These are phyloP conservation scores for Cytauxzoon felis DNA, from an alignment of 169 alveolate species.

Conservation along the genomic window DNA sequence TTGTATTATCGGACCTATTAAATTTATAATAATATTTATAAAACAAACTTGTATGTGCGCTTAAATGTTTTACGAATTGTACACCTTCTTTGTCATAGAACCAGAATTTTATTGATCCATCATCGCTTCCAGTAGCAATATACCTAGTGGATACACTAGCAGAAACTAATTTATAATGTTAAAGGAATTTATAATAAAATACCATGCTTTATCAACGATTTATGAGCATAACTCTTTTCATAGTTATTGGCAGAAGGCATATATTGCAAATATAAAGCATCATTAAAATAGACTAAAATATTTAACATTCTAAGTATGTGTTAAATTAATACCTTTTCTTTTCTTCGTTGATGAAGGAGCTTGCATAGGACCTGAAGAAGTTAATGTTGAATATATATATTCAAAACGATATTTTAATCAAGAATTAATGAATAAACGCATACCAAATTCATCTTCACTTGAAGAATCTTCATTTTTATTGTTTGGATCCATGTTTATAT, in stretches of 20 bases:
- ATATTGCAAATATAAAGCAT: conserved; percentile 71
- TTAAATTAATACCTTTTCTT: conserved; percentile 8
- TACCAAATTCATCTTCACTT: conserved; percentile 63
- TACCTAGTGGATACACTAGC: conserved; percentile 83
- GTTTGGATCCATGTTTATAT: too few species aligned
- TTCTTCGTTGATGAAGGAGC: conserved; percentile 13
- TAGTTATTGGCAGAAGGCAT: conserved; percentile 81
- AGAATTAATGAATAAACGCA: not conserved
- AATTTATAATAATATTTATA: not conserved
- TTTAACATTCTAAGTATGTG: not conserved
- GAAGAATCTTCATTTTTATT: conserved; percentile 9
- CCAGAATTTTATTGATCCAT: conserved; percentile 97
- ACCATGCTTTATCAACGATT: conserved; percentile 81
- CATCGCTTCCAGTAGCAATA: conserved; percentile 90
- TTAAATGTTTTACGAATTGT: conserved; percentile 93
- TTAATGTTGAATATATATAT: too few species aligned
- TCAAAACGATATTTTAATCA: too few species aligned
- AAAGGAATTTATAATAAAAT: not conserved
- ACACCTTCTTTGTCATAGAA: conserved; percentile 88
- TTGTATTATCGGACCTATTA: conserved; percentile 51
- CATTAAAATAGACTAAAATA: conserved; percentile 47
- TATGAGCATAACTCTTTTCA: conserved; percentile 87
- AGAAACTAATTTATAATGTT: conserved; percentile 58
- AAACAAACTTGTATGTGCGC: conserved; percentile 87
- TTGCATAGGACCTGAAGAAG: conserved; percentile 46